phyloP scores from a whole-genome alignment of 306 rosid genomes.

The Fragaria ananassa region DNA sequence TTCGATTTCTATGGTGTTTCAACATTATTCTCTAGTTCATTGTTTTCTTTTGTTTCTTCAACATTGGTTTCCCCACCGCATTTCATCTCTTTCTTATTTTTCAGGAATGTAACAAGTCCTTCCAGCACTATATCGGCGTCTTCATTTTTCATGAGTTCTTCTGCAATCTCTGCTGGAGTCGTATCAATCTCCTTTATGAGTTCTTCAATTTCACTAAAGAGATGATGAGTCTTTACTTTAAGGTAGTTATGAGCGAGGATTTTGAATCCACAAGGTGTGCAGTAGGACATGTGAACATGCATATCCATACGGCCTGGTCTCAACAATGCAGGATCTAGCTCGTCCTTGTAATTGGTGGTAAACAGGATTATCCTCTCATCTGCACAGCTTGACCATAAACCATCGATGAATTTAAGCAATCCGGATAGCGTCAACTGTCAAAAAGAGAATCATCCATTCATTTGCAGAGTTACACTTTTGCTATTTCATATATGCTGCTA shows the following conservation, averaged over 20 bases:
- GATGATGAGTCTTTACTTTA: conserved; percentile 30
- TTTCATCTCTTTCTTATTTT: conserved; percentile 24
- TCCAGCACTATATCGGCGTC: conserved; percentile 15
- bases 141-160: conserved; percentile 33
- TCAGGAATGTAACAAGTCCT: conserved; percentile 28
- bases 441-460: background rate
- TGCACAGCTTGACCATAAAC: conserved; percentile 45
- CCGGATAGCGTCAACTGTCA: conserved; percentile 46
- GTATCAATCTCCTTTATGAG: conserved; percentile 35
- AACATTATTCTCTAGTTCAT: background rate
- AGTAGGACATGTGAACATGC: conserved; percentile 43
- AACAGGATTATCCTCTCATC: conserved; percentile 44
- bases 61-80: background rate
- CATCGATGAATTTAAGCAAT: conserved; percentile 39
- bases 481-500: background rate
- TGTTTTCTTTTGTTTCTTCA: conserved; percentile 4
- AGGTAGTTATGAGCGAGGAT: conserved; percentile 1
- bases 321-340: conserved; percentile 41
- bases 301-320: conserved; percentile 60
- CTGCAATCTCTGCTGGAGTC: conserved; percentile 51
- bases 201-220: conserved; percentile 37
- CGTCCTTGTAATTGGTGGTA: conserved; percentile 41
- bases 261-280: conserved; percentile 37
- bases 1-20: background rate
- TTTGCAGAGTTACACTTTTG: background rate